A percentile compares a stretch with the other conserved stretches of the same genome.
Conservation (phyloP, 805 yeast species). For the Spathaspora girioi region DNA sequence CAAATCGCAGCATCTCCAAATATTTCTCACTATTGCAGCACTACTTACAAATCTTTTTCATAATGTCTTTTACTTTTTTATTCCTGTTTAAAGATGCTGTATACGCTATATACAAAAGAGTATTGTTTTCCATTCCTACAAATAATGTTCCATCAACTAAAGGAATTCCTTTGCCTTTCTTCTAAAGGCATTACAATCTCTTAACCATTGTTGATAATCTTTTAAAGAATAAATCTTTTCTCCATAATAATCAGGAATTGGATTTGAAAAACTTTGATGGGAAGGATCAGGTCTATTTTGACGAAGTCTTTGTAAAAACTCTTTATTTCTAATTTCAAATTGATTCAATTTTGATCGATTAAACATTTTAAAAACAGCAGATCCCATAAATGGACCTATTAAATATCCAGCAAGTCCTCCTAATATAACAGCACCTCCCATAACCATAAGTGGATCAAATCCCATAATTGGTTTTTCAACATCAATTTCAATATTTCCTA, state of each 20-base stretch:
- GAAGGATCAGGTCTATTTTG: slow-evolving; percentile 89
- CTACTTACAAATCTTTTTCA: no score
- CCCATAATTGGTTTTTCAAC: slow-evolving; percentile 85
- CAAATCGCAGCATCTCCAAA: no score
- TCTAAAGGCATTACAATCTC: slow-evolving; percentile 89
- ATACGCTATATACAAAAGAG: not conserved
- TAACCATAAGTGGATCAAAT: slow-evolving; percentile 80
- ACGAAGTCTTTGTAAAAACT: slow-evolving; percentile 70
- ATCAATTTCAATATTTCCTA: slow-evolving; percentile 82
- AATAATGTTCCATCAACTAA: not conserved
- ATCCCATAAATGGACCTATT: slow-evolving; percentile 79
- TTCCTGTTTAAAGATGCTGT: not conserved
- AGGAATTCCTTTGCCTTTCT: slow-evolving; percentile 72
- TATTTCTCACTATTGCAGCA: no score
- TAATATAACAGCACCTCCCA: slow-evolving; percentile 67
- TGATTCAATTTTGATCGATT: slow-evolving; percentile 44
- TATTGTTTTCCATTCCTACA: not conserved
- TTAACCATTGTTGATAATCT: slow-evolving; percentile 91
- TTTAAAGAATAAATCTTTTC: slow-evolving; percentile 86
- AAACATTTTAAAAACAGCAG: slow-evolving; percentile 57
- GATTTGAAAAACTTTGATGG: slow-evolving; percentile 84
- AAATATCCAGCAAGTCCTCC: slow-evolving; percentile 77
- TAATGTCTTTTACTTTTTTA: not conserved
- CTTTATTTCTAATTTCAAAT: slow-evolving; percentile 62
- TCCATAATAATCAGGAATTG: slow-evolving; percentile 98